Evolutionary conservation across 495 filamentous ascomycete genomes (phyloP), one percentile per base, ranked within the genome.

Genomic region (Friedmanniomyces simplex): DNA sequence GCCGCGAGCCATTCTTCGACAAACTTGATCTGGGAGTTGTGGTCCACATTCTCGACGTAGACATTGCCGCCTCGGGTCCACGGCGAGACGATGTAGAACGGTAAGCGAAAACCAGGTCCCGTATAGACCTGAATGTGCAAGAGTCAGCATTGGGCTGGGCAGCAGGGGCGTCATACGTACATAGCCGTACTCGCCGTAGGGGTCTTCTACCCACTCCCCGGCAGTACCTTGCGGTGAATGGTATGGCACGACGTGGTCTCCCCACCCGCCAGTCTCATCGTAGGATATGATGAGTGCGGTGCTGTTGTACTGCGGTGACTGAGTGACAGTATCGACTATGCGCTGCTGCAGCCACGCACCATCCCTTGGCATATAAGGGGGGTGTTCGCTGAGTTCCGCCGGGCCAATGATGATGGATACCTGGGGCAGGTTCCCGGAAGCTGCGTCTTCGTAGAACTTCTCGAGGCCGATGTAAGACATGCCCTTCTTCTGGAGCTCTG

Each of bases 1-100:
- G 77, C 73, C 11, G 63, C 63, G 6, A 79, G 63, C 77, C 77
- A 79, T 57, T 79, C 54, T 65, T 81, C 78, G 13, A 81, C 55
- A 60, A 81, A 81, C 46, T 77, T 62, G 34, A 81, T 79, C 62
- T 80, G 78, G 3, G 76, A 79, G 66, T 76, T 80, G 63, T 81
- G 78, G 62, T 81, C 78, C 34, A 74, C 73, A 30, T 76, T 72
- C 66, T 79, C 78, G 21, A 75, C 77, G 64, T 80, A 80, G 3
- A 81, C 77, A 11, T 73, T 70, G 53, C 70, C 73, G 47, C 77
- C 77, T 28, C 78, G 74, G 16, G 78, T 80, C 78, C 78, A 81
- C 0, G 78, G 78, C 0, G 75, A 78, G 54, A 81, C 65, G 65
- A 81, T 78, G 64, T 76, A 76, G 62, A 79, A 79, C 0, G 78